These are phyloP conservation scores for Allium fistulosum DNA, from an alignment of 106 monocot species.

Conservation along the genomic window DNA sequence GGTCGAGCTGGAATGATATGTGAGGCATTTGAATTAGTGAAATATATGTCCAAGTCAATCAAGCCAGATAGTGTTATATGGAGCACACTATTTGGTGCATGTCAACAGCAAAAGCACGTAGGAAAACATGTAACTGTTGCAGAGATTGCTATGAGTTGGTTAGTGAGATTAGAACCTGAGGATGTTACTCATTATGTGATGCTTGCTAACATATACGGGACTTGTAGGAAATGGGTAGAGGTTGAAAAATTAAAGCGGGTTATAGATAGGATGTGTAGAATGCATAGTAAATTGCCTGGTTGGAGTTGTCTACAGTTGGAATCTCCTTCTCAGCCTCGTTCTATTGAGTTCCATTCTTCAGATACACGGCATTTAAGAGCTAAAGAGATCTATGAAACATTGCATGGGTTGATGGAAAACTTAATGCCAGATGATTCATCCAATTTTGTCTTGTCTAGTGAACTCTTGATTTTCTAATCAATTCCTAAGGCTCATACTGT, in stretches of 20 bases:
- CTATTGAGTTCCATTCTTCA: slow-evolving; percentile 37
- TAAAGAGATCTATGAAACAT: slow-evolving; percentile 24
- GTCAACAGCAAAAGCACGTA: slow-evolving; percentile 5
- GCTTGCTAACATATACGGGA: slow-evolving; percentile 16
- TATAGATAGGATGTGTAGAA: slow-evolving; percentile 8
- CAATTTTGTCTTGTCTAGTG: too few species aligned
- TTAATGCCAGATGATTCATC: slow-evolving; percentile 4
- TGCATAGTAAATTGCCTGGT: background rate
- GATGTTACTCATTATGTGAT: slow-evolving; percentile 19
- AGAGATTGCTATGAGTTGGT: slow-evolving; percentile 16
- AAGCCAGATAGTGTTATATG: slow-evolving; percentile 23
- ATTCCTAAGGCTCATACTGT: too few species aligned
- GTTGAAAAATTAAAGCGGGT: slow-evolving; percentile 10
- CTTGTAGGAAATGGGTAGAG: slow-evolving; percentile 13
- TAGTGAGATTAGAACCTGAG: slow-evolving; percentile 12
- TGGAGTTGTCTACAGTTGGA: slow-evolving; percentile 39
- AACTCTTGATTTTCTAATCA: too few species aligned
- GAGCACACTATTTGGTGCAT: slow-evolving; percentile 13
- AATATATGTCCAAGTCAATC: slow-evolving; percentile 10
- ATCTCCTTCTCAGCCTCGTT: background rate
- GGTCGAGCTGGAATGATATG: slow-evolving; percentile 26
- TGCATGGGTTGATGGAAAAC: slow-evolving; percentile 15
- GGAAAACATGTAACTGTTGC: slow-evolving; percentile 2
- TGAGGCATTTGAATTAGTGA: slow-evolving; percentile 13
- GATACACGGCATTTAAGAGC: slow-evolving; percentile 26